A percentile compares a stretch with the other conserved stretches of the same genome.
Evolutionary conservation across 306 rosid species (phyloP).

Genomic region (Betula pendula): DNA sequence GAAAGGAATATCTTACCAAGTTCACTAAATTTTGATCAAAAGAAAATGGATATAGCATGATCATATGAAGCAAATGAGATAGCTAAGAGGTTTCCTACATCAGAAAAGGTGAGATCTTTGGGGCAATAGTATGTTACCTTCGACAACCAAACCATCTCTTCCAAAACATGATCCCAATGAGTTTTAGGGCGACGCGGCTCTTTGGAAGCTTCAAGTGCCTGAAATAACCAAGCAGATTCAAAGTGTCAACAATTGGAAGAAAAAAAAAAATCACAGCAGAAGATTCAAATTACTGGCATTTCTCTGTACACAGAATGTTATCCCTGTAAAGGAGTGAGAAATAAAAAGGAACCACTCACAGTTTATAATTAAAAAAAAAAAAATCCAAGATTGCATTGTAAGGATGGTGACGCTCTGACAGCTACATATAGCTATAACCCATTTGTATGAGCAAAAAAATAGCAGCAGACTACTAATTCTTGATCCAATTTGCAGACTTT

Average conservation of each 20-base stretch:
- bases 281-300: conserved; percentile 12
- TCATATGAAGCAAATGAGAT: background rate
- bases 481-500: background rate
- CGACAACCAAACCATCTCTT: conserved; percentile 97
- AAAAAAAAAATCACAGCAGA: conserved; percentile 24
- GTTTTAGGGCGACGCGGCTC: conserved; percentile 88
- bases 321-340: conserved; percentile 14
- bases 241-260: conserved; percentile 25
- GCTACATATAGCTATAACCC: background rate
- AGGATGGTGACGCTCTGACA: background rate
- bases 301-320: background rate
- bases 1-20: background rate
- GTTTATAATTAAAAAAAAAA: background rate
- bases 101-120: conserved; percentile 18
- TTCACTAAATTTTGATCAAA: background rate
- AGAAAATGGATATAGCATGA: background rate
- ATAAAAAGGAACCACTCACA: background rate
- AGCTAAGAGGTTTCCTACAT: background rate
- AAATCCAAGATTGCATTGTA: background rate
- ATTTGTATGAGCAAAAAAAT: background rate
- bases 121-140: conserved; percentile 55
- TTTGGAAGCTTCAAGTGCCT: conserved; percentile 89
- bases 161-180: conserved; percentile 99
- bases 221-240: conserved; percentile 27
- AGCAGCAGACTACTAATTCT: background rate